These are phyloP conservation scores for Cyclaneusma minus DNA, from an alignment of 2,329 filamentous ascomycete genomes.

Conservation along the genomic window DNA sequence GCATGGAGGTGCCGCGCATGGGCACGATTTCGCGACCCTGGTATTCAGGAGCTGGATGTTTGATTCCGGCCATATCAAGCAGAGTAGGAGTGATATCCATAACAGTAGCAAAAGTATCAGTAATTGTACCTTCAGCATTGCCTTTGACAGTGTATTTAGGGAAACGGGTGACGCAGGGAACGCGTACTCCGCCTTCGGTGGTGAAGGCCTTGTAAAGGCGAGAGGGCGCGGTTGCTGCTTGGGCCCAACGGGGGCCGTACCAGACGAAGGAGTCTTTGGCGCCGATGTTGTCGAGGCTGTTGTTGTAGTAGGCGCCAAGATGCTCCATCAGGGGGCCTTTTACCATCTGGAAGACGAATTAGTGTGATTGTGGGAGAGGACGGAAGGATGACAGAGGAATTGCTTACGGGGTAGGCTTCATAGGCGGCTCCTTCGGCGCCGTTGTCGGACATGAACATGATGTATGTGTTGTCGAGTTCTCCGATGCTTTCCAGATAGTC, in stretches of 20 bases:
- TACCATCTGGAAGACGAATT: constrained; percentile 31
- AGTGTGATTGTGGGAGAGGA: constrained; percentile 27
- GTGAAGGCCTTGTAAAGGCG: constrained; percentile 25
- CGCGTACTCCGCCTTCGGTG: constrained; percentile 3
- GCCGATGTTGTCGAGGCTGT: constrained; percentile 29
- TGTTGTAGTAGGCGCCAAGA: constrained; percentile 25
- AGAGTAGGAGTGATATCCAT: constrained; percentile 26
- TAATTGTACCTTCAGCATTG: constrained; percentile 24
- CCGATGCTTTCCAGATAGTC: constrained; percentile 27
- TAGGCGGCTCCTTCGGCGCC: constrained; percentile 30
- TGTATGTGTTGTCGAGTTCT: constrained; percentile 31
- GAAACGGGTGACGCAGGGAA: constrained; percentile 18
- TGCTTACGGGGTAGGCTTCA: constrained; percentile 29
- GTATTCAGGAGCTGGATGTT: constrained; percentile 23
- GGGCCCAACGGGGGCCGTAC: constrained; percentile 24
- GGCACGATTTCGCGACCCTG: constrained; percentile 30
- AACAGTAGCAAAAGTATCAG: constrained; percentile 21
- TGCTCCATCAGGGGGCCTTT: constrained; percentile 1
- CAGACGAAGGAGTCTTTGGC: constrained; percentile 29
- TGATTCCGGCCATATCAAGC: constrained; percentile 24
- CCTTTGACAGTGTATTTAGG: constrained; percentile 30
- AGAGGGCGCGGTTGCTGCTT: constrained; percentile 28
- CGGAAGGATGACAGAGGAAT: constrained; percentile 29
- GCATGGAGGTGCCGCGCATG: constrained; percentile 33
- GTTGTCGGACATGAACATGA: constrained; percentile 33